Base-by-base conservation (phyloP, 306 rosid genomes). In the Corylus avellana region DNA sequence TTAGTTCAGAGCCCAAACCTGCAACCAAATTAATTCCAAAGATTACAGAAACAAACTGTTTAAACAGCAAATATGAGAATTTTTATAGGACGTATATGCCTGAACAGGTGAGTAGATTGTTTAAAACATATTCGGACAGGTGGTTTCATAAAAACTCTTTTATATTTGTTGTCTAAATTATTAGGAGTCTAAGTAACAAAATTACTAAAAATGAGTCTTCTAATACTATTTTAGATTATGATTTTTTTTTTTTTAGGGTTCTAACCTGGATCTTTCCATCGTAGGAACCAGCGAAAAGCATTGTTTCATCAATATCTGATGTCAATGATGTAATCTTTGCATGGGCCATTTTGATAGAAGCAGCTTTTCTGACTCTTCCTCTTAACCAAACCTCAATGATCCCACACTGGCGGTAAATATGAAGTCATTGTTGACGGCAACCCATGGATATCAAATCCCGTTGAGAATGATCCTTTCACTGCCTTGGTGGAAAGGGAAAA, bases 201-300 rank as follows among this genome's bases (percentile, higher is more conserved):
- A 32, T 32, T 32, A 32, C 35, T 32, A 3, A 32, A 32, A 32
- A 32, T 32, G 35, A 42, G 46, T 42, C 8, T 42, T 42, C 46
- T 0, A 39, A 4, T 4, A 39, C 4, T 39, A 3, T 3, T 7
- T 39, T 39, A 39, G 44, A 39, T 39, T 39, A 39, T 39, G 44
- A 0, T 0, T 39, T 22, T 20, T 58, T 3, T 25, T 20, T n/a
- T n/a, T n/a, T n/a, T 0, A 0, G 22, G 22, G 64, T 22, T 20
- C 81, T 68, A 67, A 92, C 98, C 97, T 94, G 93, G 71, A 94
- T 94, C 82, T 88, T 94, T 70, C 97, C 97, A 58, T 91, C 95
- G 10, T 97, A 87, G 63, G 90, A 91, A 78, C 91, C 98, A 48
- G 89, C 95, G 73, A 88, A 86, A 27, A 94, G 89, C 87, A 90